These are phyloP conservation scores for Rhododendron griersonianum DNA, from an alignment of 148 eudicot genomes.

Conservation along the genomic window DNA sequence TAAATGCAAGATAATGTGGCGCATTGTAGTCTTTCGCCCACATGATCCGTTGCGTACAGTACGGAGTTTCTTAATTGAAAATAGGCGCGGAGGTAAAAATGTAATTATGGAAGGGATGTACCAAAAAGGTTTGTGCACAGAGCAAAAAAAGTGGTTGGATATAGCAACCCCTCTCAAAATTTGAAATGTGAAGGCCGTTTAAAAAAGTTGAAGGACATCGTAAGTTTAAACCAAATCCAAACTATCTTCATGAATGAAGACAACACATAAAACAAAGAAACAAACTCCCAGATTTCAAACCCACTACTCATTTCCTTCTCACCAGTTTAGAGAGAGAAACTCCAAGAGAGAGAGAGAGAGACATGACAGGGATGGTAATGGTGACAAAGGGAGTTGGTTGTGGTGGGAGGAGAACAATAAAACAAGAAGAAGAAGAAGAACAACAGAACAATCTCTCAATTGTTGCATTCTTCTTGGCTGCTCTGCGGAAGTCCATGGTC, in stretches of 20 bases:
- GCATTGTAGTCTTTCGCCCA: no score
- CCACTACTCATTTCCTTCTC: background rate
- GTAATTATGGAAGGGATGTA: background rate
- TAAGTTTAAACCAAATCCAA: background rate
- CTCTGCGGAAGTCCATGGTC: slow-evolving; percentile 52
- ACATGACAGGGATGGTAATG: slow-evolving; percentile 42
- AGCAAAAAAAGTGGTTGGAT: background rate
- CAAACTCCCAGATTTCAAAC: slow-evolving; percentile 1
- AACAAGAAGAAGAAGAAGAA: slow-evolving; percentile 8
- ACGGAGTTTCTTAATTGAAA: background rate
- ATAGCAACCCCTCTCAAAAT: background rate
- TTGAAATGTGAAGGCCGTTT: slow-evolving; percentile 16
- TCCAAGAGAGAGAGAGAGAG: slow-evolving; percentile 8
- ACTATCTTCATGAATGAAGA: background rate
- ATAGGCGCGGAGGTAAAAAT: background rate
- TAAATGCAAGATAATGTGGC: no score
- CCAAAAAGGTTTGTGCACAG: background rate
- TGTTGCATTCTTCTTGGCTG: slow-evolving; percentile 36
- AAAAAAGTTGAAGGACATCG: background rate
- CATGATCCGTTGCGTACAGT: no score
- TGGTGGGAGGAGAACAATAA: slow-evolving; percentile 17
- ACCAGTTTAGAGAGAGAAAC: slow-evolving; percentile 6
- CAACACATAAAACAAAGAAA: background rate
- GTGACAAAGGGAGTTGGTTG: slow-evolving; percentile 35
- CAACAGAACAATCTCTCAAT: slow-evolving; percentile 41